A percentile compares a stretch with the other conserved stretches of the same genome.
Conservation (phyloP, 2,329 filamentous ascomycete genomes). For the Trichoderma sp. region DNA sequence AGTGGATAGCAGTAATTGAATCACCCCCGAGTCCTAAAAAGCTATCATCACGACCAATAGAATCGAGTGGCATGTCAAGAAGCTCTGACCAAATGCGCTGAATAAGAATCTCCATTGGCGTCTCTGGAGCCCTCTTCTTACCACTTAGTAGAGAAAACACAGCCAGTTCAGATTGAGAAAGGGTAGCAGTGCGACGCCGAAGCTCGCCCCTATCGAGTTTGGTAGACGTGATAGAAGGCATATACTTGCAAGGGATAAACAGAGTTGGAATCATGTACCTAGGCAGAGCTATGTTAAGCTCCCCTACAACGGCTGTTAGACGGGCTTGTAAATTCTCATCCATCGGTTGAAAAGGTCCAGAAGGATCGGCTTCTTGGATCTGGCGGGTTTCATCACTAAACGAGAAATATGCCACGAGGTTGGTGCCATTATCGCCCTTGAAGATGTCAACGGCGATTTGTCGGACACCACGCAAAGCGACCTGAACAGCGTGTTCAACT, state of each 20-base stretch:
- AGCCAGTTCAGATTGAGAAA: neutral
- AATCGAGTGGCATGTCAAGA: conserved; percentile 1
- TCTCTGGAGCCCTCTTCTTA: conserved; percentile 8
- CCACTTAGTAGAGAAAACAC: neutral
- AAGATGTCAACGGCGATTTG: conserved; percentile 19
- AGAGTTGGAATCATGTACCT: conserved; percentile 25
- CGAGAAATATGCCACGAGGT: conserved; percentile 15
- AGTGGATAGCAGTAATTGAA: conserved; percentile 29
- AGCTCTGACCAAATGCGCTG: conserved; percentile 23
- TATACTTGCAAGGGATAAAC: conserved; percentile 24
- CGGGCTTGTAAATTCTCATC: conserved; percentile 17
- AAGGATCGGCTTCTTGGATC: neutral
- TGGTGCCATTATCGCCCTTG: conserved; percentile 7
- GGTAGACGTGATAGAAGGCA: conserved; percentile 25
- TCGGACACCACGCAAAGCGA: neutral
- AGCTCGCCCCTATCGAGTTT: conserved; percentile 23
- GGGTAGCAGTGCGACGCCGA: neutral
- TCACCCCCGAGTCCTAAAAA: conserved; percentile 35
- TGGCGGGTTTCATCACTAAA: conserved; percentile 13
- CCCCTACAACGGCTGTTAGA: conserved; percentile 21
- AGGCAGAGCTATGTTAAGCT: conserved; percentile 21
- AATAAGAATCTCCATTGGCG: conserved; percentile 7
- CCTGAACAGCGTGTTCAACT: conserved; percentile 16
- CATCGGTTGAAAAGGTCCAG: conserved; percentile 19
- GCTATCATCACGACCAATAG: conserved; percentile 22